These are phyloP conservation scores for Umbelopsis isabellina DNA, from an alignment of 192 early-diverging fungal species.

Conservation along the genomic window DNA sequence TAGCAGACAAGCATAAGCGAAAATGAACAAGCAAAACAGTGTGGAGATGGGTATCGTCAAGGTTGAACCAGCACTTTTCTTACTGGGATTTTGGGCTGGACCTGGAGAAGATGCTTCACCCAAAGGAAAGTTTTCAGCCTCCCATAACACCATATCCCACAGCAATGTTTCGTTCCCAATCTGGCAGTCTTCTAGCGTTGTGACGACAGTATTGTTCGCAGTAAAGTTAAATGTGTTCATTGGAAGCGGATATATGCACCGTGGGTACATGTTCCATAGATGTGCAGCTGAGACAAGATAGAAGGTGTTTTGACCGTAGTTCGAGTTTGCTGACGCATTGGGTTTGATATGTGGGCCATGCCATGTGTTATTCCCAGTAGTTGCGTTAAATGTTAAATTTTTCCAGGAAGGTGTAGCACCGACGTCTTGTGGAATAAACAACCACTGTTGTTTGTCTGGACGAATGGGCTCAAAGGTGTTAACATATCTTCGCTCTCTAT, in stretches of 20 bases:
- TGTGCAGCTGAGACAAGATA: conserved; percentile 31
- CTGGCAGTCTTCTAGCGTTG: conserved; percentile 21
- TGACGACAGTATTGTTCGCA: conserved; percentile 36
- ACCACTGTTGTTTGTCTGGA: conserved; percentile 35
- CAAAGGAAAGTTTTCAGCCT: conserved; percentile 23
- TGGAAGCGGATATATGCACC: conserved; percentile 22
- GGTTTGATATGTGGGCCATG: conserved; percentile 11
- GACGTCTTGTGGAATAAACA: conserved; percentile 27
- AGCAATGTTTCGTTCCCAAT: conserved; percentile 26
- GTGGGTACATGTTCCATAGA: conserved; percentile 34
- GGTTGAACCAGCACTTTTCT: neutral
- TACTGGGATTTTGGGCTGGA: neutral
- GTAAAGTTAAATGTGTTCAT: conserved; percentile 29
- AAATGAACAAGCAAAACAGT: too few relatives aligned
- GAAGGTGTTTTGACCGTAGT: conserved; percentile 12
- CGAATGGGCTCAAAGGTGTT: conserved; percentile 30
- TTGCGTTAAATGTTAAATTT: conserved; percentile 26
- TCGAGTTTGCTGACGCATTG: neutral
- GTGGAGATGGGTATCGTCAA: neutral
- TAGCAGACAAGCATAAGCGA: too few relatives aligned
- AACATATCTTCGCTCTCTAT: conserved; percentile 14
- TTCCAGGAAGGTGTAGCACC: neutral
- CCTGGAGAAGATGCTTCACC: conserved; percentile 14
- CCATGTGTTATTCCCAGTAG: conserved; percentile 17
- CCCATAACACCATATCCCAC: conserved; percentile 30